phyloP scores from a whole-genome alignment of 371 early-diverging fungal species.

The Syncephalis plumigaleata region DNA sequence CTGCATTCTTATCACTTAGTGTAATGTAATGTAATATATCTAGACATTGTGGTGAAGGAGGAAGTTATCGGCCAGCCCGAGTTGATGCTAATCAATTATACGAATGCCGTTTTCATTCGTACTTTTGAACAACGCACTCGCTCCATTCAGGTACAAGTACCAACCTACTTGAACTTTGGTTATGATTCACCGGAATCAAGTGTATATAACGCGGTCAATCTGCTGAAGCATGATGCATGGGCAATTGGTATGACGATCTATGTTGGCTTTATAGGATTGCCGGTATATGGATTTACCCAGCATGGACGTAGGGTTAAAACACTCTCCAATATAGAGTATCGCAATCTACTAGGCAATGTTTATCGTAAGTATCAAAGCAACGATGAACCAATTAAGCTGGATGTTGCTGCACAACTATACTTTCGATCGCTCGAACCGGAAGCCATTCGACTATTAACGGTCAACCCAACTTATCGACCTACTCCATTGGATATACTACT shows the following conservation, averaged over 20 bases:
- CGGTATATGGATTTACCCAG: not conserved
- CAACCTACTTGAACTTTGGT: not conserved
- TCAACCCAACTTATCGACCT: no score
- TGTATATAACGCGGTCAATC: not conserved
- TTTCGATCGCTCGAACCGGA: not conserved
- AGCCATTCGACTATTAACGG: no score
- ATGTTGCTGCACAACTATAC: not conserved
- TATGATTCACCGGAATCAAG: not conserved
- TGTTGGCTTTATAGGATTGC: not conserved
- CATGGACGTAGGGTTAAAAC: not conserved
- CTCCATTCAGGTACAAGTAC: constrained; percentile 1
- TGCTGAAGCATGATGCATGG: not conserved
- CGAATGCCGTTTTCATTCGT: no score
- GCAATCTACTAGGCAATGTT: no score
- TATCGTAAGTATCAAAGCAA: not conserved
- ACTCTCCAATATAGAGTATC: no score
- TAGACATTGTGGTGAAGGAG: no score
- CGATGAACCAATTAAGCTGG: not conserved
- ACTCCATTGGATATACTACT: no score
- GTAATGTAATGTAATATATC: no score
- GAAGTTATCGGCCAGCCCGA: no score
- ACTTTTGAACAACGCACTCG: not conserved
- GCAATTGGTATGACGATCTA: constrained; percentile 1
- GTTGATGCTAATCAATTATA: no score
- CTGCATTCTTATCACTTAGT: no score